phyloP scores from a whole-genome alignment of 805 yeast species.

The Starmerella tilneyi region DNA sequence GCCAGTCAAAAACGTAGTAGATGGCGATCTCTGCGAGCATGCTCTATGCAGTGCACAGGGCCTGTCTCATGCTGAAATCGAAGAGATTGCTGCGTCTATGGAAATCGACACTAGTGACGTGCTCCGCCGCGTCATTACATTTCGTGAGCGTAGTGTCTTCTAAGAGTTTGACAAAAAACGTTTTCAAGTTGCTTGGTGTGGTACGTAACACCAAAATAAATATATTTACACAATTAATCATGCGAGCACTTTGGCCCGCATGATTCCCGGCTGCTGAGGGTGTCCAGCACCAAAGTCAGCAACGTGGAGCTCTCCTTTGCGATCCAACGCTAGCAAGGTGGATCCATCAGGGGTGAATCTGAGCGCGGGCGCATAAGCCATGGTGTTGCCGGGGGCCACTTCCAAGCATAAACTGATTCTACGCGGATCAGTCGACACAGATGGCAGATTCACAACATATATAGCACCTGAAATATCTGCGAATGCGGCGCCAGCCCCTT shows the following conservation, averaged over 20 bases:
- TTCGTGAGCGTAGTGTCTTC: conserved; percentile 3
- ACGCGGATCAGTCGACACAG: conserved; percentile 36
- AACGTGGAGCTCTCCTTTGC: conserved; percentile 68
- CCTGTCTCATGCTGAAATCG: conserved; percentile 22
- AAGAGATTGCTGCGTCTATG: conserved; percentile 28
- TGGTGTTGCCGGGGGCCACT: conserved; percentile 63
- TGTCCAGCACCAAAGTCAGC: conserved; percentile 83
- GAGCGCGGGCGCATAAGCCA: conserved; percentile 67
- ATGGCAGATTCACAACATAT: conserved; percentile 50
- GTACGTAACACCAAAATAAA: neutral
- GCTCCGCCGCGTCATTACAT: neutral
- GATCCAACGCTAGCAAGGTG: conserved; percentile 60
- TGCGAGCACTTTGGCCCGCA: conserved; percentile 27
- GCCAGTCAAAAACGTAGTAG: conserved; percentile 68
- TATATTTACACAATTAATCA: conserved; percentile 1
- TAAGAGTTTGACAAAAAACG: conserved; percentile 1
- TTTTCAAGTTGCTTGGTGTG: no score
- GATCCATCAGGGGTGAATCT: conserved; percentile 75
- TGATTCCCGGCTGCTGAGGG: conserved; percentile 41
- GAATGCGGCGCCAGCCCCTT: conserved; percentile 78
- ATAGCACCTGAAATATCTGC: conserved; percentile 70
- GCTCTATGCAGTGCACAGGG: conserved; percentile 29
- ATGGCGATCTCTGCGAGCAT: conserved; percentile 76
- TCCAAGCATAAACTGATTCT: conserved; percentile 63
- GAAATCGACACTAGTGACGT: conserved; percentile 29